Base-by-base conservation (phyloP, 768 basidiomycete genomes). In the Botryobasidium botryosum region DNA sequence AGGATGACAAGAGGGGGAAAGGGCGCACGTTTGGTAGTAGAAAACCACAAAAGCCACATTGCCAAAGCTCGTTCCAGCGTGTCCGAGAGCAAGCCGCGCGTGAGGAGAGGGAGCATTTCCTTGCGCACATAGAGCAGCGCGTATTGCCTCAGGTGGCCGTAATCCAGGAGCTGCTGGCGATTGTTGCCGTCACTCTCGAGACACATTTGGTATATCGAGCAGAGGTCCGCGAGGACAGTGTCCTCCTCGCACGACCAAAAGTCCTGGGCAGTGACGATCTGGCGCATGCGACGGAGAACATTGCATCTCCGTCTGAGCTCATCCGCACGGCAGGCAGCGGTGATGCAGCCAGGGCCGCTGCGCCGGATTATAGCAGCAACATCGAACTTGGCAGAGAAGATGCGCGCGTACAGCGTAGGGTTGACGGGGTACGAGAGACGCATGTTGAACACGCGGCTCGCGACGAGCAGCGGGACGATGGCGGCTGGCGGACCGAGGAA, bases 311-410 rank as follows among this genome's bases (percentile, higher is more conserved):
- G n/a, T n/a, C n/a, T n/a, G n/a, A n/a, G n/a, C n/a, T n/a, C n/a
- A n/a, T n/a, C n/a, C n/a, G n/a, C n/a, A n/a, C n/a, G n/a, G n/a
- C n/a, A n/a, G n/a, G n/a, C n/a, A n/a, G n/a, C n/a, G n/a, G n/a
- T n/a, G n/a, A n/a, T n/a, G n/a, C n/a, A n/a, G n/a, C n/a, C n/a
- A n/a, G n/a, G n/a, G n/a, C n/a, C n/a, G n/a, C 28, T 50, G 13
- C 49, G 46, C 6, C 49, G 21, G 12, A 15, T 28, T 5, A 35
- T 17, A 7, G 49, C 49, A 1, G 28, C 28, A 31, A 39, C 37
- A 35, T 50, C 49, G 38, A 50, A 50, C 8, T 47, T 48, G 12
- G 42, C 15, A 21, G 38, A 21, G 47, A 50, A 50, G 15, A 49
- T 31, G 18, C 32, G 18, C 15, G 45, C 49, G 25, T 50, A 50